Conservation (phyloP, 805 yeast genomes). For the Zygoascus biomembranicola region DNA sequence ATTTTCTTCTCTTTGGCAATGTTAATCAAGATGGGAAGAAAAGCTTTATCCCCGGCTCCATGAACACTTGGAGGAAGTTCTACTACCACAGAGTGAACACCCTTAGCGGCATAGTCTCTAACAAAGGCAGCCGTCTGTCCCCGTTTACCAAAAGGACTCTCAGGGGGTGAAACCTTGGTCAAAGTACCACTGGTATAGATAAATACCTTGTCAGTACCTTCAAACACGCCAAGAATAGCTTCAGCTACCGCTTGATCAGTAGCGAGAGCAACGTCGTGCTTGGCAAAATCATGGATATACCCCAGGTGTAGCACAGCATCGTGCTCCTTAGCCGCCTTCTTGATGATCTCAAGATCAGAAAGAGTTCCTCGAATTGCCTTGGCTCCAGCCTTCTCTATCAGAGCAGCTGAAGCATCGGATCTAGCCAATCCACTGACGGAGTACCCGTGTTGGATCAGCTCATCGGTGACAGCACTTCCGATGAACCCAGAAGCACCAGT, state of each 20-base stretch:
- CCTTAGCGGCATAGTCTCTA: conserved; percentile 17
- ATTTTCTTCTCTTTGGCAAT: conserved; percentile 19
- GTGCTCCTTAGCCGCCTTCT: conserved; percentile 22
- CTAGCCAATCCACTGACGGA: conserved; percentile 22
- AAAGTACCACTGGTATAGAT: conserved; percentile 23
- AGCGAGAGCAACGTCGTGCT: conserved; percentile 14
- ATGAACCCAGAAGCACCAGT: conserved; percentile 47
- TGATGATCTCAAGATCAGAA: conserved; percentile 23
- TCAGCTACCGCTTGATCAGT: conserved; percentile 25
- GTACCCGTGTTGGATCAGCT: conserved; percentile 33
- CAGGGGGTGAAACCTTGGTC: background rate
- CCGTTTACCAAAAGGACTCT: background rate
- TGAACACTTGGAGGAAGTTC: conserved; percentile 31
- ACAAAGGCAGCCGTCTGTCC: conserved; percentile 14
- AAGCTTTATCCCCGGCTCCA: conserved; percentile 26
- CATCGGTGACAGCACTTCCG: conserved; percentile 39
- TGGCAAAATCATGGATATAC: conserved; percentile 27
- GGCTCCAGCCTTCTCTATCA: conserved; percentile 23
- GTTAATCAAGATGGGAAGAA: conserved; percentile 16
- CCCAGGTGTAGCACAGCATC: conserved; percentile 36
- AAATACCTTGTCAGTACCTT: conserved; percentile 27
- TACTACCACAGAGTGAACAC: conserved; percentile 23
- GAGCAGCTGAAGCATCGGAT: conserved; percentile 14
- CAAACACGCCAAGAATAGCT: conserved; percentile 25
- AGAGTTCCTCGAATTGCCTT: conserved; percentile 27